phyloP scores from a whole-genome alignment of 2,329 filamentous ascomycete genomes.

The Calonectria fujianensis region DNA sequence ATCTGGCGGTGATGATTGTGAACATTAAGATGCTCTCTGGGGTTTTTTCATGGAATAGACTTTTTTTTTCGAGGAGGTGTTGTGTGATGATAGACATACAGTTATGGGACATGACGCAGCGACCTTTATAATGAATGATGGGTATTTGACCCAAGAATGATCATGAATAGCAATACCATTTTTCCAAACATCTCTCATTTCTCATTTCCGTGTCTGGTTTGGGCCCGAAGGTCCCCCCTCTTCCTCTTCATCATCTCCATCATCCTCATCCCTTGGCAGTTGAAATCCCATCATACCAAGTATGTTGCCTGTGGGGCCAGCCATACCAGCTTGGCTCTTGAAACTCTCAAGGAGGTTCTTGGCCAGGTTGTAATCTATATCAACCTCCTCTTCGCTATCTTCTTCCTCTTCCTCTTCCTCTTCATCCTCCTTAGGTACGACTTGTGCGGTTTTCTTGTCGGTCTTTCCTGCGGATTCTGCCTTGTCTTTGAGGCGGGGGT shows the following conservation, averaged over 20 bases:
- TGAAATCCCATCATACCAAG: constrained; percentile 89
- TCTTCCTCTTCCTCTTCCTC: constrained; percentile 68
- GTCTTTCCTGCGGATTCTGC: constrained; percentile 46
- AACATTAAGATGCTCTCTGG: constrained; percentile 25
- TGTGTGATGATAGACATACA: constrained; percentile 34
- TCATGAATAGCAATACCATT: constrained; percentile 22
- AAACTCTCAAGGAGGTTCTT: constrained; percentile 95
- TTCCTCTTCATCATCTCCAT: constrained; percentile 60
- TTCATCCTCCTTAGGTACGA: constrained; percentile 61
- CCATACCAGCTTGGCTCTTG: constrained; percentile 89
- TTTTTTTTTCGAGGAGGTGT: background rate
- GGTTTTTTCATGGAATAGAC: background rate
- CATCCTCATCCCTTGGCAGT: constrained; percentile 86
- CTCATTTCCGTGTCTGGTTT: constrained; percentile 31
- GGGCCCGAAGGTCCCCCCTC: constrained; percentile 29
- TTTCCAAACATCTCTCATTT: background rate
- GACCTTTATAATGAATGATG: constrained; percentile 34
- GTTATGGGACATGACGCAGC: constrained; percentile 34
- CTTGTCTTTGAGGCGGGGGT: constrained; percentile 56
- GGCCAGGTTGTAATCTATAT: constrained; percentile 90
- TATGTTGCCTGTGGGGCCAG: constrained; percentile 91
- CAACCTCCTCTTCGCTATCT: constrained; percentile 75
- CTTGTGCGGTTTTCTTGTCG: constrained; percentile 36
- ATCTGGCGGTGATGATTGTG: constrained; percentile 51
- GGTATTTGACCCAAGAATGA: constrained; percentile 21